A percentile compares a stretch with the other conserved stretches of the same genome.
Evolutionary conservation across 768 basidiomycete genomes (phyloP).

Genomic region (Kwoniella dejecticola): DNA sequence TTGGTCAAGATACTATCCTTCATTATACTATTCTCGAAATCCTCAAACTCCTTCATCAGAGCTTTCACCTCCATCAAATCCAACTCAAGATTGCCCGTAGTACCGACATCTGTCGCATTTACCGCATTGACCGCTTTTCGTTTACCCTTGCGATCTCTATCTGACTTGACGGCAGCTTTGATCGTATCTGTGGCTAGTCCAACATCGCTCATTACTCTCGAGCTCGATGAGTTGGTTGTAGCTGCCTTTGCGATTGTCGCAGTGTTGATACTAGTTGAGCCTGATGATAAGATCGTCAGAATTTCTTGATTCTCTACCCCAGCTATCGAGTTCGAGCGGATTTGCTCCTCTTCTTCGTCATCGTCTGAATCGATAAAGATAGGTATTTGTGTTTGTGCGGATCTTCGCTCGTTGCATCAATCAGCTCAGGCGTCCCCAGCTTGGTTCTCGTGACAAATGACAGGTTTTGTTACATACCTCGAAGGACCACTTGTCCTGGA

Average conservation of each 20-base stretch:
- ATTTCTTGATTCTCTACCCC: conserved; percentile 13
- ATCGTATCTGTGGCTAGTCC: too few relatives aligned
- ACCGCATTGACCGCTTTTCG: neutral
- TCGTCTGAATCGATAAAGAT: conserved; percentile 18
- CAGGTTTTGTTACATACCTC: neutral
- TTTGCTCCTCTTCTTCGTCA: neutral
- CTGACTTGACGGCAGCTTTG: too few relatives aligned
- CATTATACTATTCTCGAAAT: conserved; percentile 9
- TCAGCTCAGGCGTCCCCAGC: neutral
- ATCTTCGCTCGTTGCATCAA: neutral
- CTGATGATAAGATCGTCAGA: conserved; percentile 3
- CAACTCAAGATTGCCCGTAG: too few relatives aligned
- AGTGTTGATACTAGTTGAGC: neutral
- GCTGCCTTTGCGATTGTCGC: neutral
- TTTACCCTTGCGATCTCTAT: neutral
- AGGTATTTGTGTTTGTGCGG: neutral
- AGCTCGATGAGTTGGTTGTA: neutral
- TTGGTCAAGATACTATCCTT: conserved; percentile 8
- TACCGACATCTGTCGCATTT: neutral
- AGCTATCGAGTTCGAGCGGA: too few relatives aligned
- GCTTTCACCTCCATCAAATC: conserved; percentile 3
- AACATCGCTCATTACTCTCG: neutral
- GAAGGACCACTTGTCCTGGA: conserved; percentile 1
- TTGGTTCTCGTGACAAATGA: neutral
- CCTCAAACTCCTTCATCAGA: conserved; percentile 58